Percentiles rank a stretch among this genome's conserved stretches.
Evolutionary conservation across 208 protist species (phyloP).

Genomic region (Trypanosoma conorhini): DNA sequence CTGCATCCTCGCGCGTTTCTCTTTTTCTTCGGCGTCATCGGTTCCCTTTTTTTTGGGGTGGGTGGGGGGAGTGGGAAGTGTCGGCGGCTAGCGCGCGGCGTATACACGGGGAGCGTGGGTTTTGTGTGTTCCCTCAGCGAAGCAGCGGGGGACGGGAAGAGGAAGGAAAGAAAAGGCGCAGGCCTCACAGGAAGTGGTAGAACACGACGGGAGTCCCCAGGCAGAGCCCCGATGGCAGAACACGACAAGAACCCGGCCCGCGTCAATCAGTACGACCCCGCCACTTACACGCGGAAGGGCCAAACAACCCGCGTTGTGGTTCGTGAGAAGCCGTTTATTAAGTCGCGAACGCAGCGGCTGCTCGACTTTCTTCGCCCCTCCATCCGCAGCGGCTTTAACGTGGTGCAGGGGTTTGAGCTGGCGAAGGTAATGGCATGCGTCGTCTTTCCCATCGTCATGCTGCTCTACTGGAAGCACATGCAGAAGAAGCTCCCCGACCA

Average conservation of each 20-base stretch:
- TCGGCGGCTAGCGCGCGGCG: too few relatives aligned
- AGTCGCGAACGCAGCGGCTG: slow-evolving; percentile 72
- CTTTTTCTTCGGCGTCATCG: too few relatives aligned
- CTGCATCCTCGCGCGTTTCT: too few relatives aligned
- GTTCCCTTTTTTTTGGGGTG: too few relatives aligned
- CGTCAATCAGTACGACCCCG: slow-evolving; percentile 73
- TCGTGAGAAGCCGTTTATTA: slow-evolving; percentile 76
- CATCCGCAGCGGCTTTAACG: slow-evolving; percentile 58
- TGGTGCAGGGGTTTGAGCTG: slow-evolving; percentile 68
- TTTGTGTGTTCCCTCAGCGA: too few relatives aligned
- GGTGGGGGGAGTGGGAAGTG: too few relatives aligned
- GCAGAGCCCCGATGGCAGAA: not conserved
- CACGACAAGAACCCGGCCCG: slow-evolving; percentile 32
- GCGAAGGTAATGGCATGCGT: slow-evolving; percentile 81
- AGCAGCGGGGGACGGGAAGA: too few relatives aligned
- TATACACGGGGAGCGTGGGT: too few relatives aligned
- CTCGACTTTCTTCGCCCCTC: slow-evolving; percentile 62
- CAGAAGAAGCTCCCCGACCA: slow-evolving; percentile 70
- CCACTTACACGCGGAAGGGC: slow-evolving; percentile 59
- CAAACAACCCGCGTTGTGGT: slow-evolving; percentile 65
- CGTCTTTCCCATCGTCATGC: slow-evolving; percentile 73
- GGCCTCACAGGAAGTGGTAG: too few relatives aligned
- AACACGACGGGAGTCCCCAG: too few relatives aligned
- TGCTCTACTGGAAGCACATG: slow-evolving; percentile 78
- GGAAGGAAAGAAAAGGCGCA: too few relatives aligned